A percentile compares a stretch with the other conserved stretches of the same genome.
Conservation (phyloP, 345 rosid genomes). For the Eucalyptus fibrosa region DNA sequence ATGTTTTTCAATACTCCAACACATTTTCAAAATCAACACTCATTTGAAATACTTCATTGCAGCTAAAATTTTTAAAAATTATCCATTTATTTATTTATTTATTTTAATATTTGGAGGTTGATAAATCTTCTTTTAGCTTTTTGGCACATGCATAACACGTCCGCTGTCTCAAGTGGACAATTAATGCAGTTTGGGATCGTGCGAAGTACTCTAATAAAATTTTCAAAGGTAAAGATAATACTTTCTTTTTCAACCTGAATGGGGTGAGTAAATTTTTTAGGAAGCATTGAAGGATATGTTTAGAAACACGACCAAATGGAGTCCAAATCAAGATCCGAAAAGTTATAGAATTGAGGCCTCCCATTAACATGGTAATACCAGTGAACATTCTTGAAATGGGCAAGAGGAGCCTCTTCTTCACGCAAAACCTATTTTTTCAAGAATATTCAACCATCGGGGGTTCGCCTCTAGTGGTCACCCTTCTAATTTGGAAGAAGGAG, state of each 20-base stretch:
- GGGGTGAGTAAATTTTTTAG: neutral
- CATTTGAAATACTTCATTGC: neutral
- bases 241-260: accelerated
- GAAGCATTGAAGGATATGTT: neutral
- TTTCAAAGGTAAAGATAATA: neutral
- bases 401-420: neutral
- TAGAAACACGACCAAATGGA: neutral
- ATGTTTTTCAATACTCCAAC: neutral
- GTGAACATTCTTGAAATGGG: neutral
- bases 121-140: neutral
- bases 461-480: too few relatives aligned
- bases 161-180: neutral
- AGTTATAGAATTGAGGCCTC: neutral
- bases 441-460: neutral
- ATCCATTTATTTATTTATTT: neutral
- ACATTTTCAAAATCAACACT: neutral
- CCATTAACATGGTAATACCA: neutral
- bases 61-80: neutral
- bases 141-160: neutral
- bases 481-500: accelerated
- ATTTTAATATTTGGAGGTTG: neutral
- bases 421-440: neutral
- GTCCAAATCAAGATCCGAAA: neutral
- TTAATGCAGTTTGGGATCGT: accelerated
- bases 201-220: accelerated